Percentiles rank a stretch among this genome's conserved stretches.
These are phyloP conservation scores for Talaromyces piceae DNA, from an alignment of 2,329 filamentous ascomycete species.

Conservation along the genomic window DNA sequence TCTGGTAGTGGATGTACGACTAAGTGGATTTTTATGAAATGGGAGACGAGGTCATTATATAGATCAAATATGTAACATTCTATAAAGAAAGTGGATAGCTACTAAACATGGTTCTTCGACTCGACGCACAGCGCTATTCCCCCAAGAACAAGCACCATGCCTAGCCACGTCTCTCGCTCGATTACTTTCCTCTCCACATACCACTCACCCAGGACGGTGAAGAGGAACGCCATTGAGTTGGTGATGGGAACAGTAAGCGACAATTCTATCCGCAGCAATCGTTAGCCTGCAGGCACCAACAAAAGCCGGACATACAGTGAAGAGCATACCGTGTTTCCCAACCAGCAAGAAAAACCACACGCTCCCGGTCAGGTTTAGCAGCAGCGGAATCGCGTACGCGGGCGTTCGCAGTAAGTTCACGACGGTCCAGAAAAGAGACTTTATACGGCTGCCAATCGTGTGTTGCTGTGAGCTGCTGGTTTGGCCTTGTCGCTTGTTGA, in stretches of 20 bases:
- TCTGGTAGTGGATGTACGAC: background rate
- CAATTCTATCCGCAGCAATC: slow-evolving; percentile 52
- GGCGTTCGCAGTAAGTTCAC: slow-evolving; percentile 72
- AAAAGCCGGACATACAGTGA: slow-evolving; percentile 1
- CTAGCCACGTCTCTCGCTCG: slow-evolving; percentile 72
- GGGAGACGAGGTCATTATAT: no score
- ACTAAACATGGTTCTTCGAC: slow-evolving; percentile 24
- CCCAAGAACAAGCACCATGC: slow-evolving; percentile 68
- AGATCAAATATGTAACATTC: no score
- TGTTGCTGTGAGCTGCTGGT: background rate
- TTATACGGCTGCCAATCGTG: slow-evolving; percentile 44
- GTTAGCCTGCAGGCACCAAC: background rate
- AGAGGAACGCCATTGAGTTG: slow-evolving; percentile 91
- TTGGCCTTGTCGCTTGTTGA: slow-evolving; percentile 50
- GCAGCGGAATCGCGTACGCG: slow-evolving; percentile 72
- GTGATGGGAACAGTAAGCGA: slow-evolving; percentile 92
- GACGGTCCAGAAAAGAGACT: slow-evolving; percentile 64
- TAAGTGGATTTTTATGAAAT: background rate
- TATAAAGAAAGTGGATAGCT: background rate
- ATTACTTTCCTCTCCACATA: slow-evolving; percentile 90
- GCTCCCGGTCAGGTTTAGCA: slow-evolving; percentile 85
- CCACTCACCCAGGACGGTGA: slow-evolving; percentile 92
- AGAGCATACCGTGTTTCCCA: slow-evolving; percentile 71
- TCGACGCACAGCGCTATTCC: slow-evolving; percentile 82
- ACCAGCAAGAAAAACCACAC: slow-evolving; percentile 96